These are phyloP conservation scores for Hanseniaspora mollemarum DNA, from an alignment of 805 yeast species.

Conservation along the genomic window DNA sequence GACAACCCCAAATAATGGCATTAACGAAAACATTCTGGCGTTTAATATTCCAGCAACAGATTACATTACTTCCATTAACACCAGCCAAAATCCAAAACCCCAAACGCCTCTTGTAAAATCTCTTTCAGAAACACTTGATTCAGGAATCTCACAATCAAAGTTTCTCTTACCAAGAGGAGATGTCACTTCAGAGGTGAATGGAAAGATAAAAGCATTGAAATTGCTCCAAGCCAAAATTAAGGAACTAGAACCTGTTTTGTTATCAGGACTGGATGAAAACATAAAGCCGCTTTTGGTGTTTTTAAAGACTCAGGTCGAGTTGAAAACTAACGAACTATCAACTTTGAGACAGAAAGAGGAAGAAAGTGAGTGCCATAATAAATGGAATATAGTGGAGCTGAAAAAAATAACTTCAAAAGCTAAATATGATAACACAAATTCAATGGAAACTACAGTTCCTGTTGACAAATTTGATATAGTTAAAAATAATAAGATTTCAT, in stretches of 20 bases:
- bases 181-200: not conserved
- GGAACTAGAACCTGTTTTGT: not conserved
- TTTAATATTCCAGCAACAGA: not conserved
- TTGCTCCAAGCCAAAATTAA: not conserved
- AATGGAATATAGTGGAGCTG: conserved; percentile 1
- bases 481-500: not conserved
- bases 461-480: conserved; percentile 10
- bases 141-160: not conserved
- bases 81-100: too few species aligned
- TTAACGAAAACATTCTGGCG: not conserved
- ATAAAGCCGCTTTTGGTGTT: not conserved
- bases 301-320: not conserved
- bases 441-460: conserved; percentile 10
- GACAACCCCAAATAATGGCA: too few species aligned
- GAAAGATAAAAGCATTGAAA: not conserved
- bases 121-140: too few species aligned
- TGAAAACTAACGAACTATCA: not conserved
- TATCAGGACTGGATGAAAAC: not conserved
- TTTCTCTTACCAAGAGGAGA: not conserved
- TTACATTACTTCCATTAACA: not conserved
- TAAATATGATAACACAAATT: conserved; percentile 2
- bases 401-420: not conserved
- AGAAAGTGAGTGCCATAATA: not conserved
- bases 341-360: not conserved
- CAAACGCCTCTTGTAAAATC: too few species aligned